Evolutionary conservation across 169 alveolate species (phyloP).

Genomic region (Neospora caninum): DNA sequence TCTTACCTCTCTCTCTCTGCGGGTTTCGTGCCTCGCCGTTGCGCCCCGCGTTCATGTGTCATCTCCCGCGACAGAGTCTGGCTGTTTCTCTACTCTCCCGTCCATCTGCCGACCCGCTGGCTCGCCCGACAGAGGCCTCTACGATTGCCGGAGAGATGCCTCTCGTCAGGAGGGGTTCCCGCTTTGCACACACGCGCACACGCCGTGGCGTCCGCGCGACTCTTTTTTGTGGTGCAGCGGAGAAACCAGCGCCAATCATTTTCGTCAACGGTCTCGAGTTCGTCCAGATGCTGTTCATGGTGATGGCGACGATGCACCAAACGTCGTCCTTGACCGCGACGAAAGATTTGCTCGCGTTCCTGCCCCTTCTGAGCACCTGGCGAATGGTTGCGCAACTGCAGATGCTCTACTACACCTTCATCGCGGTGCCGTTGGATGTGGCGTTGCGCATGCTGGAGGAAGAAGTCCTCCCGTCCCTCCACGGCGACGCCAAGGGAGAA

Average conservation of each 20-base stretch:
- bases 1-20: too few species aligned
- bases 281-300: conserved; percentile 34
- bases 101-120: too few species aligned
- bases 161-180: too few species aligned
- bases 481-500: not conserved
- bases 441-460: not conserved
- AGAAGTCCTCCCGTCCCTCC: not conserved
- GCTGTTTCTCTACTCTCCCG: too few species aligned
- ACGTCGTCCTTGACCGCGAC: not conserved
- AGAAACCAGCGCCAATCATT: conserved; percentile 10
- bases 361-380: conserved; percentile 49
- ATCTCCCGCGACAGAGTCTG: too few species aligned
- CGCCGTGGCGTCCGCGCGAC: not conserved
- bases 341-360: not conserved
- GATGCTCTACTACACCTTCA: conserved; percentile 27
- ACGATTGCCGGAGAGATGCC: too few species aligned
- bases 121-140: too few species aligned
- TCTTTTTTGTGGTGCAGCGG: not conserved
- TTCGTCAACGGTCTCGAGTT: conserved; percentile 53
- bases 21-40: too few species aligned
- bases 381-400: not conserved
- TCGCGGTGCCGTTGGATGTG: conserved; percentile 6
- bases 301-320: conserved; percentile 20
- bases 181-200: too few species aligned
- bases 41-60: too few species aligned